phyloP scores from a whole-genome alignment of 2,329 filamentous ascomycete species.

The Fusarium cyanostomum region DNA sequence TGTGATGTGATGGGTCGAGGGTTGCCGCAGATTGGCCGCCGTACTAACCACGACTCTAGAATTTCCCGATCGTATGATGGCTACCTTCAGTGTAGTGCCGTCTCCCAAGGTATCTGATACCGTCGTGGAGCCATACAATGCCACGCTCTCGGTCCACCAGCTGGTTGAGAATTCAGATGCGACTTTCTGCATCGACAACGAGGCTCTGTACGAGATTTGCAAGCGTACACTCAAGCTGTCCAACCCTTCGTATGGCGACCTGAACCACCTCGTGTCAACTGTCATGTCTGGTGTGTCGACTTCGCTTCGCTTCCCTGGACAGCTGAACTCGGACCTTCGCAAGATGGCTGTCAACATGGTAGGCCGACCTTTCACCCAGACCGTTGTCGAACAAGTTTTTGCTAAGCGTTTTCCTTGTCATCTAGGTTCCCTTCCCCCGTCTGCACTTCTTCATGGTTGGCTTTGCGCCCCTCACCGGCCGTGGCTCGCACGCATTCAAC shows the following conservation, averaged over 20 bases:
- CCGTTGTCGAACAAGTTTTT: not conserved
- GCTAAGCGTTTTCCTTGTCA: not conserved
- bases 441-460: conserved; percentile 99
- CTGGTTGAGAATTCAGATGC: conserved; percentile 99
- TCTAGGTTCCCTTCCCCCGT: conserved; percentile 88
- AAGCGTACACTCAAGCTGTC: conserved; percentile 99
- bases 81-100: conserved; percentile 97
- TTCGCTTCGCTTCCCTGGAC: conserved; percentile 97
- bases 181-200: conserved; percentile 99
- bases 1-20: not conserved
- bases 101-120: conserved; percentile 99
- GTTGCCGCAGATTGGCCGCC: not conserved
- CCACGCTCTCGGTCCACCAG: conserved; percentile 98
- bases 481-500: conserved; percentile 87
- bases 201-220: conserved; percentile 99
- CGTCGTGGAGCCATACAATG: conserved; percentile 99
- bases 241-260: conserved; percentile 96
- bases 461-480: conserved; percentile 95
- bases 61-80: conserved; percentile 99
- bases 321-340: conserved; percentile 99
- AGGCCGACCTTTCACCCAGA: not conserved
- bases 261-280: conserved; percentile 98
- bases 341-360: conserved; percentile 99
- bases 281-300: conserved; percentile 99
- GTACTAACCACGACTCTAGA: conserved; percentile 57